Evolutionary conservation across 139 green algal species (phyloP).

Genomic region (Dunaliella primolecta): DNA sequence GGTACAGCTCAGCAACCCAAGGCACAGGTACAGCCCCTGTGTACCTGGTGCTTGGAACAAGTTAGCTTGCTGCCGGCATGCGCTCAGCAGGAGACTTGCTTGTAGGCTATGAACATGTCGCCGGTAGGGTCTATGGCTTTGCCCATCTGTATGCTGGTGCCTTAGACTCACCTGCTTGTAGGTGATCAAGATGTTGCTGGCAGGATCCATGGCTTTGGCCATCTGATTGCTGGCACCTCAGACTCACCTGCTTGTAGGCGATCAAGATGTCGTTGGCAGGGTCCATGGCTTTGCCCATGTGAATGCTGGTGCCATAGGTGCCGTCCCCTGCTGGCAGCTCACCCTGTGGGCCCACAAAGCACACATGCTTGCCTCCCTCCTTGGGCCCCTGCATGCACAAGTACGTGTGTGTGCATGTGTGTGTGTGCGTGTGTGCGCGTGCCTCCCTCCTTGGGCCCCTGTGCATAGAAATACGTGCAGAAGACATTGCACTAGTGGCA

Average conservation of each 20-base stretch:
- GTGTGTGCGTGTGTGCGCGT: background rate
- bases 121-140: slow-evolving; percentile 66
- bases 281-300: slow-evolving; percentile 60
- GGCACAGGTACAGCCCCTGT: no score
- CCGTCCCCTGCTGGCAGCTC: slow-evolving; percentile 83
- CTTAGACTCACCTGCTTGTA: slow-evolving; percentile 74
- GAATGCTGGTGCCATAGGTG: slow-evolving; percentile 63
- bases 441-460: slow-evolving; percentile 84
- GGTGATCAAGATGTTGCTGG: slow-evolving; percentile 69
- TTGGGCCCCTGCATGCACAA: slow-evolving; percentile 65
- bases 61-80: no score
- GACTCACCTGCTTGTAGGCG: slow-evolving; percentile 64
- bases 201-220: slow-evolving; percentile 63
- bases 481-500: no score
- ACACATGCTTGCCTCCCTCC: slow-evolving; percentile 74
- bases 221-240: slow-evolving; percentile 40
- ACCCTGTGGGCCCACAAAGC: slow-evolving; percentile 70
- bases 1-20: no score
- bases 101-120: slow-evolving; percentile 77
- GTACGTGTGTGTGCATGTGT: background rate
- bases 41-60: no score
- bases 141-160: slow-evolving; percentile 31
- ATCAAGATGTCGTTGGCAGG: slow-evolving; percentile 69
- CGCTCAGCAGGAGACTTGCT: no score
- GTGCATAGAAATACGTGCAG: background rate